Evolutionary conservation across 345 rosid genomes (phyloP).

Genomic region (Salix caprea): DNA sequence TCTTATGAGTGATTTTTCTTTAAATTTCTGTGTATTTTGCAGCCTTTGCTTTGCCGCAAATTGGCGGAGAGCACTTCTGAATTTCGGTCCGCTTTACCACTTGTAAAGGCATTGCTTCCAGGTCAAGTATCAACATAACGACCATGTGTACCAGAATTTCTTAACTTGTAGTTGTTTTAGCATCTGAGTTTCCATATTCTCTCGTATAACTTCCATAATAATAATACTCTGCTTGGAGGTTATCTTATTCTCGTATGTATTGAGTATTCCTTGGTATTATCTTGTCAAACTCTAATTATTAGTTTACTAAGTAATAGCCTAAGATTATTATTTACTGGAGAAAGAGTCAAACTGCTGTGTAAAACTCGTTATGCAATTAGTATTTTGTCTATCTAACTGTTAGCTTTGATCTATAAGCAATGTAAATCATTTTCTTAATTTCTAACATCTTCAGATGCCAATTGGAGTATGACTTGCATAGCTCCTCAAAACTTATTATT

Average conservation of each 20-base stretch:
- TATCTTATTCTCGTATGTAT: no score
- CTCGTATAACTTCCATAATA: neutral
- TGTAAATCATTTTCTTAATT: neutral
- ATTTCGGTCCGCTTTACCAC: conserved; percentile 73
- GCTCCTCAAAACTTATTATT: neutral
- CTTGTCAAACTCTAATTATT: no score
- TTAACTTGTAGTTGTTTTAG: neutral
- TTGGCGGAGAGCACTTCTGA: conserved; percentile 53
- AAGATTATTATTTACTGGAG: neutral
- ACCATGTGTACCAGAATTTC: neutral
- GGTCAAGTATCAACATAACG: conserved; percentile 34
- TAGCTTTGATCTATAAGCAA: neutral
- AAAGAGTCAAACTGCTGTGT: neutral
- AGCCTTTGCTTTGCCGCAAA: conserved; percentile 64
- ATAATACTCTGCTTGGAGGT: neutral
- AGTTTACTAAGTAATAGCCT: neutral
- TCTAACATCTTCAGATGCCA: neutral
- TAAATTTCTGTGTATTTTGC: conserved; percentile 19
- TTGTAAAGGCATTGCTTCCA: conserved; percentile 74
- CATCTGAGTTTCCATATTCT: neutral
- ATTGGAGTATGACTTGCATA: neutral
- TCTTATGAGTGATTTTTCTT: conserved; percentile 18
- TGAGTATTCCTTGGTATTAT: no score
- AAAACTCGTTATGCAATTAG: neutral
- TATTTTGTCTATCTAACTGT: neutral